Evolutionary conservation across 305 asterid species (phyloP), one percentile per base, ranked within the genome.

Genomic region (Stenogyne calaminthoides): DNA sequence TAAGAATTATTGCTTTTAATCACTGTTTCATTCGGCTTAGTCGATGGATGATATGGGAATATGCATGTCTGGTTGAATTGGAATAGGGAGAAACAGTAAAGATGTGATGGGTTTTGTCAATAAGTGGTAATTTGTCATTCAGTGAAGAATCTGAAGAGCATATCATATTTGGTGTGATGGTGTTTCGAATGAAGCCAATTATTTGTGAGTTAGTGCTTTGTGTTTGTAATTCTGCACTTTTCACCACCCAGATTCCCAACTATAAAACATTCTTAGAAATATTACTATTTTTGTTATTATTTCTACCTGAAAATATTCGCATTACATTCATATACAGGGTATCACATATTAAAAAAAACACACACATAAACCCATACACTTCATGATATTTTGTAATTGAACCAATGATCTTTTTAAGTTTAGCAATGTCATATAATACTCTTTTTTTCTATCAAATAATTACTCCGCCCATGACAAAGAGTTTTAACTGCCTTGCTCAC

Each of bases 141-240:
- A 54, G 80, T 63, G 76, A 71, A 66, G 76, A 60, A 63, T 75
- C 66, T 55, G 39, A 51, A 32, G 79, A 80, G 34, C 32, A 55
- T 22, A 19, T 46, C 78, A 77, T 76, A 84, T 80, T 81, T 80
- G 67, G 66, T 61, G 56, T 44, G 64, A 65, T 68, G 78, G 47
- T 4, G 16, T n/a, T n/a, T n/a, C n/a, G n/a, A n/a, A n/a, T n/a
- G n/a, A n/a, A n/a, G n/a, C n/a, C n/a, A n/a, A n/a, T n/a, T n/a
- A n/a, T 49, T 49, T 49, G 52, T 46, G 18, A 46, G 52, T 46
- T 76, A 34, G 81, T 73, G 77, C 71, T 61, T 70, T 80, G 77
- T 42, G 77, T 72, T 76, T 71, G 49, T 67, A 71, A 3, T 15
- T 9, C 64, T 64, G 67, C 34, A 11, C 42, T 25, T 59, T 62